phyloP scores from a whole-genome alignment of 176 grass and related monocot species.

The Poa annua region DNA sequence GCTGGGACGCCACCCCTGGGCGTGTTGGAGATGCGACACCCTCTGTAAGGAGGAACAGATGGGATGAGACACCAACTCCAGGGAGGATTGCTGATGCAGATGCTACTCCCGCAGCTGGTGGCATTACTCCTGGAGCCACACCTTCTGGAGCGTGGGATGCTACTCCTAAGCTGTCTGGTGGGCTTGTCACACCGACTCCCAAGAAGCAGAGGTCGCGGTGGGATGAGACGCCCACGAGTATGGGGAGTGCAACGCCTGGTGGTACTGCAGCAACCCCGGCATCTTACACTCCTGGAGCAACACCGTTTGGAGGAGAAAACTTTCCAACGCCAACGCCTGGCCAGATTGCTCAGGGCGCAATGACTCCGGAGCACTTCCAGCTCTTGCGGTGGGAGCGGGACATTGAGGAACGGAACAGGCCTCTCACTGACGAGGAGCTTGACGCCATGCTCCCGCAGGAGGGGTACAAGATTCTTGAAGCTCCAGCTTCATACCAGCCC shows the following conservation, averaged over 20 bases:
- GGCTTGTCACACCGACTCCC: constrained; percentile 84
- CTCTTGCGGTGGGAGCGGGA: constrained; percentile 92
- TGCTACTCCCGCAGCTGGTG: constrained; percentile 80
- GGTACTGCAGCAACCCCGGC: constrained; percentile 37
- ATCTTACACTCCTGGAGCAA: constrained; percentile 59
- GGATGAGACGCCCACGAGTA: constrained; percentile 89
- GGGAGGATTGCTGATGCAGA: constrained; percentile 91
- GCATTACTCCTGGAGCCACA: constrained; percentile 70
- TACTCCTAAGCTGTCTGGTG: constrained; percentile 81
- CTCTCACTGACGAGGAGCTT: constrained; percentile 94
- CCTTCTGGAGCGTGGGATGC: constrained; percentile 95
- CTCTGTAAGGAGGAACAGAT: constrained; percentile 77
- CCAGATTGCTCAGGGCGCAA: constrained; percentile 55
- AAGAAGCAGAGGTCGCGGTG: constrained; percentile 95
- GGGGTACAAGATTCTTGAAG: constrained; percentile 92
- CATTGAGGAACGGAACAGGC: constrained; percentile 92
- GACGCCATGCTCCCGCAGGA: constrained; percentile 84
- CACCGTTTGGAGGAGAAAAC: constrained; percentile 80
- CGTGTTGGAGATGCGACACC: constrained; percentile 81
- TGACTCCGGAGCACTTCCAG: constrained; percentile 92
- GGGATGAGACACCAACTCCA: constrained; percentile 96
- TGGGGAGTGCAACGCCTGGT: constrained; percentile 69
- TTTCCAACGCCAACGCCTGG: constrained; percentile 59
- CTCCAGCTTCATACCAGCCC: constrained; percentile 78
- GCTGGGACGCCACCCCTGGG: constrained; percentile 81